Evolutionary conservation across 352 stramenopile genomes (phyloP), one percentile per base, ranked within the genome.

Genomic region (Pythium grandisporangium): DNA sequence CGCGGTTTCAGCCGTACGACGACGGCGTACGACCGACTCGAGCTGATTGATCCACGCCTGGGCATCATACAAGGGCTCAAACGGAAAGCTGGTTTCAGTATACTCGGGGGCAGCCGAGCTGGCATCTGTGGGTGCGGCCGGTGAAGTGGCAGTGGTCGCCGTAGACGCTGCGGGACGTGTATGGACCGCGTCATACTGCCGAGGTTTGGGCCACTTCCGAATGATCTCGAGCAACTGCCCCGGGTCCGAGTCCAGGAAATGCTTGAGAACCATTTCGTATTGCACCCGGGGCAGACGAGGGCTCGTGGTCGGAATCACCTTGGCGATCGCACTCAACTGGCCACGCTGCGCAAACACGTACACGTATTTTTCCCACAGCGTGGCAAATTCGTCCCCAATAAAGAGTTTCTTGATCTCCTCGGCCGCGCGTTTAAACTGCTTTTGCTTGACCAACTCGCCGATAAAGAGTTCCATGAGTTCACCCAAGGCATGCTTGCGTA

Each of bases 181-280:
- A 26, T 38, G 32, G 16, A 45, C 10, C 3, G 54, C 34, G 21
- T 82, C 66, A 19, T 80, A 63, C 3, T 51, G 60, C 12, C 65
- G 64, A 1, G 79, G 79, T 17, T 88, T 92, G 2, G 79, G 79
- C 79, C 75, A 92, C 33, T 89, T 92, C 12, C 69, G 69, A 40
- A 92, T 85, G 11, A 89, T 63, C 26, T 89, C 71, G 1, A 89
- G 60, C 13, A 92, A 37, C 13, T 86, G 69, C 3, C 64, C 75
- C 0, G 79, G 75, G 60, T 92, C 79, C 2, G 73, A 85, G 35
- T 88, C 79, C 17, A 92, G 35, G 32, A 92, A 92, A 34, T 89
- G 79, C 49, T 84, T 84, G 22, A 92, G 53, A 13, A 88, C 72
- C 79, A 92, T 92, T 30, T 92, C 79, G 43, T 92, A 92, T 42